phyloP scores from a whole-genome alignment of 495 filamentous ascomycete genomes.

The Aspergillus nidulans region DNA sequence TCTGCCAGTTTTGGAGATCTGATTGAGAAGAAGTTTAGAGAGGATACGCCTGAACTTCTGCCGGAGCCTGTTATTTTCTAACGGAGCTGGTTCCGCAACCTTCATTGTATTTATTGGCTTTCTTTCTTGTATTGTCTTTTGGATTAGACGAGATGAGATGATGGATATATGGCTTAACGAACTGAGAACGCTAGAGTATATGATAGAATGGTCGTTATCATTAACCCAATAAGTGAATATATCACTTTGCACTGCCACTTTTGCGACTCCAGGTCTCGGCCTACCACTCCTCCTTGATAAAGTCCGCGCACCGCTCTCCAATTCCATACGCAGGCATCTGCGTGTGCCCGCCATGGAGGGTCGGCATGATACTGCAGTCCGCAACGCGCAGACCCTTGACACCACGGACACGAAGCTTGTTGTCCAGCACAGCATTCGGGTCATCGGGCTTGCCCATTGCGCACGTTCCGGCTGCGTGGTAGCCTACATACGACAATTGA shows the following conservation, averaged over 20 bases:
- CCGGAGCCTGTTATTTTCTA: slow-evolving; percentile 25
- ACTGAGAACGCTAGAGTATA: no score
- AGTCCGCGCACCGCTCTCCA: slow-evolving; percentile 54
- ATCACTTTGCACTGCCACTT: neutral
- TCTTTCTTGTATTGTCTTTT: neutral
- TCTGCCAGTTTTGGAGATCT: slow-evolving; percentile 38
- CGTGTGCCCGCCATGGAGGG: slow-evolving; percentile 51
- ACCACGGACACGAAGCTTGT: slow-evolving; percentile 48
- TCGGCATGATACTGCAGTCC: slow-evolving; percentile 55
- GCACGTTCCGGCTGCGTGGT: slow-evolving; percentile 51
- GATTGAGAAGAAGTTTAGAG: slow-evolving; percentile 26
- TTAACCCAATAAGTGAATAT: no score
- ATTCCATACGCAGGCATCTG: slow-evolving; percentile 58
- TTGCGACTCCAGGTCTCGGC: no score
- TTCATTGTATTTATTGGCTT: neutral
- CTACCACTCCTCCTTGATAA: slow-evolving; percentile 46
- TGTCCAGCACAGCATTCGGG: slow-evolving; percentile 50
- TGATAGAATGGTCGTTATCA: no score
- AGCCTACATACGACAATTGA: slow-evolving; percentile 22
- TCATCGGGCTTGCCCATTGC: slow-evolving; percentile 47
- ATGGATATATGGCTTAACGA: neutral
- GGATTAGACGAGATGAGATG: neutral
- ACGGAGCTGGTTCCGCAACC: no score
- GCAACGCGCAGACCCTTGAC: slow-evolving; percentile 51
- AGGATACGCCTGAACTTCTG: slow-evolving; percentile 26